Base-by-base conservation (phyloP, 1,139 yeast genomes). In the Meyerozyma carpophila region DNA sequence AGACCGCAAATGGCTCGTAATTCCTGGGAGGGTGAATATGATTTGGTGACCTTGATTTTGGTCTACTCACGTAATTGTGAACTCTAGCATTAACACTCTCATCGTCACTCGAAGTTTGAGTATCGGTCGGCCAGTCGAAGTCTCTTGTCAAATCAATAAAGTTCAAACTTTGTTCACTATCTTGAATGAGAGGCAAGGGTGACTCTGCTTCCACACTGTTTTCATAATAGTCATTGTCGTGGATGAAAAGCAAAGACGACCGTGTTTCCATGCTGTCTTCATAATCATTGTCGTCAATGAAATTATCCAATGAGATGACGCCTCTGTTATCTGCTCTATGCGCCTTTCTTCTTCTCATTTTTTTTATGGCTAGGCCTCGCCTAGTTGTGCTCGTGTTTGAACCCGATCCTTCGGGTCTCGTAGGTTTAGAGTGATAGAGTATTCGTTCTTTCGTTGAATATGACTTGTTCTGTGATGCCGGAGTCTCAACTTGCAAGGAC, bases 301-400 rank as follows among this genome's bases (percentile, higher is more conserved):
- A 46, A 6, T 28, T 24, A 4, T 4, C 8, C 21, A 32, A 25
- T 3, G 34, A 14, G 3, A 9, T 6, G 4, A 14, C 14, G 9
- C 16, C 20, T 16, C 20, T 31, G 14, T 8, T 13, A 11, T 16
- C 10, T 6, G 16, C 14, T n/a, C 9, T 4, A 11, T 13, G 14
- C 16, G 16, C 34, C 16, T 14, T 31, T 31, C 9, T 31, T 31
- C 13, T 11, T 27, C 29, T 49, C 13, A 32, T 42, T 40, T 68
- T 69, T 45, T 56, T 59, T 8, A 66, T 49, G 3, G 75, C 76
- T 43, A 69, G 50, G 3, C 76, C 77, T 45, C 62, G 66, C 29
- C 75, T 55, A 25, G 57, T 52, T n/a, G 11, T 4, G 11, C 7
- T 10, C 5, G 13, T 27, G 5, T 10, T 27, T 7, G 29, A 27